phyloP scores from a whole-genome alignment of 2,329 filamentous ascomycete genomes.

The Juglanconis juglandina region DNA sequence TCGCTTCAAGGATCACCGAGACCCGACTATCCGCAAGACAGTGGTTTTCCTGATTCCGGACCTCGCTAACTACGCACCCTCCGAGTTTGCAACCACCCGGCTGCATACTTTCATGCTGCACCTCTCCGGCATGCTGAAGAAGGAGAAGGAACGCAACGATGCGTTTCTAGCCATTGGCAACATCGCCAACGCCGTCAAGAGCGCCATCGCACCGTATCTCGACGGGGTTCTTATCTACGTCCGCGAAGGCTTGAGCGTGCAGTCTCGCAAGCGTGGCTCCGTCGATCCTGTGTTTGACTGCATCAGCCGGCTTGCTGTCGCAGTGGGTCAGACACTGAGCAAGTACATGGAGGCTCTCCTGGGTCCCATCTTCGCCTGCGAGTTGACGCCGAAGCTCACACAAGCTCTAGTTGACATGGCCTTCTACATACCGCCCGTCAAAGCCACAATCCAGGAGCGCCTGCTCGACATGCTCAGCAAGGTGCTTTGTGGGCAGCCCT shows the following conservation, averaged over 20 bases:
- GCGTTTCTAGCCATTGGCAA: slow-evolving; percentile 95
- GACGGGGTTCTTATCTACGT: slow-evolving; percentile 94
- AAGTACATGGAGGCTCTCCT: slow-evolving; percentile 97
- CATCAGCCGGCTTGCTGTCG: slow-evolving; percentile 92
- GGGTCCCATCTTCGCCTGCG: slow-evolving; percentile 95
- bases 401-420: slow-evolving; percentile 98
- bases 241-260: slow-evolving; percentile 80
- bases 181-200: slow-evolving; percentile 93
- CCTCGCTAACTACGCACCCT: slow-evolving; percentile 85
- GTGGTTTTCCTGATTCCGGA: slow-evolving; percentile 90
- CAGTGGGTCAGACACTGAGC: slow-evolving; percentile 92
- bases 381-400: slow-evolving; percentile 87
- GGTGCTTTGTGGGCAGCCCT: slow-evolving; percentile 87
- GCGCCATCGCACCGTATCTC: slow-evolving; percentile 89
- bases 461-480: slow-evolving; percentile 92
- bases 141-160: slow-evolving; percentile 89
- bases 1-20: slow-evolving; percentile 88
- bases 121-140: slow-evolving; percentile 87
- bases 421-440: slow-evolving; percentile 94
- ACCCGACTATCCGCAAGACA: slow-evolving; percentile 81
- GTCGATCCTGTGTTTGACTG: slow-evolving; percentile 90
- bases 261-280: slow-evolving; percentile 63
- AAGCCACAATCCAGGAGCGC: slow-evolving; percentile 87
- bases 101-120: slow-evolving; percentile 97
- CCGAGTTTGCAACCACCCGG: slow-evolving; percentile 82